A percentile compares a stretch with the other conserved stretches of the same genome.
phyloP scores from a whole-genome alignment of 176 grass and related monocot genomes.

The Melocanna baccifera region DNA sequence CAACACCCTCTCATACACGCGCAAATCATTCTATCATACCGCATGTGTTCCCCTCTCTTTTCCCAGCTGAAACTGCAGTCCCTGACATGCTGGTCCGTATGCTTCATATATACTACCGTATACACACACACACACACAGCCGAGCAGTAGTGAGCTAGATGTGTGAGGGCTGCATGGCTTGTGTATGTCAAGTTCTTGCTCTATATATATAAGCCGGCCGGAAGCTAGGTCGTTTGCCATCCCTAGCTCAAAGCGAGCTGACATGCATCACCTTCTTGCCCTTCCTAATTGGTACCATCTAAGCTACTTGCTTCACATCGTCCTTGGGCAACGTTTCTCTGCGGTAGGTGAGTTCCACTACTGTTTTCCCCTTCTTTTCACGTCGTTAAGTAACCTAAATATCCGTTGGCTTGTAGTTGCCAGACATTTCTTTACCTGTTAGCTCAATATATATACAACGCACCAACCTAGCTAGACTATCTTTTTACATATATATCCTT shows the following conservation, averaged over 20 bases:
- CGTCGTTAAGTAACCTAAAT: conserved; percentile 2
- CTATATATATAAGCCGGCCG: too few relatives aligned
- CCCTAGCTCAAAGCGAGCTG: too few relatives aligned
- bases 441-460: background rate
- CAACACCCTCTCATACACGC: conserved; percentile 60
- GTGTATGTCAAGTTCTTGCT: too few relatives aligned
- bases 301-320: conserved; percentile 22
- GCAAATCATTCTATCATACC: conserved; percentile 46
- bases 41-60: conserved; percentile 11
- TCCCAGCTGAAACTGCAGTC: conserved; percentile 16
- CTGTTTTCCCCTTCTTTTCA: conserved; percentile 39
- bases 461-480: background rate
- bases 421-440: conserved; percentile 1
- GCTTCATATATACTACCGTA: background rate
- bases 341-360: conserved; percentile 48
- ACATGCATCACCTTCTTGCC: too few relatives aligned
- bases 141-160: conserved; percentile 29
- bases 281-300: too few relatives aligned
- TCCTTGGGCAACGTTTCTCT: conserved; percentile 37
- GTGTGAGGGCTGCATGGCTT: conserved; percentile 39
- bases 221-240: too few relatives aligned
- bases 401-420: background rate
- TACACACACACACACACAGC: background rate
- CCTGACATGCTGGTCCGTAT: conserved; percentile 41
- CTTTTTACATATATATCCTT: conserved; percentile 2